These are phyloP conservation scores for Blastocladiella britannica DNA, from an alignment of 192 early-diverging fungal genomes.

Conservation along the genomic window DNA sequence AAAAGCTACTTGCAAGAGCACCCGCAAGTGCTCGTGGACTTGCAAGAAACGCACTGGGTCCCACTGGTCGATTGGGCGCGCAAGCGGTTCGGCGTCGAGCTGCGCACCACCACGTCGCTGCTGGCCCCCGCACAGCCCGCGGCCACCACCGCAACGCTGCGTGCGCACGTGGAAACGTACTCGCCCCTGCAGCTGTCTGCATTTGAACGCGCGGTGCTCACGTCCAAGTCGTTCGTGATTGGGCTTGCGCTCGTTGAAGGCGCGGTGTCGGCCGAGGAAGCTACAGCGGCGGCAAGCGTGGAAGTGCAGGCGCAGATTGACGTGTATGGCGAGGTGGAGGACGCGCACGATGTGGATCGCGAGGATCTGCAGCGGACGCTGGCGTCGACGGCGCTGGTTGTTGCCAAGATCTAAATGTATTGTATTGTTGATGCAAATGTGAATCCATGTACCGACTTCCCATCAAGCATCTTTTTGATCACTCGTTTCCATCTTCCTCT, in stretches of 20 bases:
- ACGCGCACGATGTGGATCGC: slow-evolving; percentile 54
- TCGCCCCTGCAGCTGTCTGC: slow-evolving; percentile 51
- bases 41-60: slow-evolving; percentile 60
- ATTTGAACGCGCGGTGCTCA: slow-evolving; percentile 69
- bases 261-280: slow-evolving; percentile 47
- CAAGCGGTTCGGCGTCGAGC: slow-evolving; percentile 34
- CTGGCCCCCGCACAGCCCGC: slow-evolving; percentile 40
- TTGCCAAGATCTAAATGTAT: no score
- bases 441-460: no score
- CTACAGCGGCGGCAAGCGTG: slow-evolving; percentile 53
- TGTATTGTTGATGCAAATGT: no score
- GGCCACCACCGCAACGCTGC: slow-evolving; percentile 32
- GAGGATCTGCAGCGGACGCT: slow-evolving; percentile 24
- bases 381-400: neutral
- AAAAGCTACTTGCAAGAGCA: slow-evolving; percentile 54
- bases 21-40: slow-evolving; percentile 51
- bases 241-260: slow-evolving; percentile 68
- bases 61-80: slow-evolving; percentile 63
- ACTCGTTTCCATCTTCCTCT: no score
- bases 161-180: slow-evolving; percentile 30
- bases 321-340: slow-evolving; percentile 78
- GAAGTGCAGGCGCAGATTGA: slow-evolving; percentile 74
- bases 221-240: slow-evolving; percentile 76
- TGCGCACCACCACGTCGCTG: slow-evolving; percentile 54
- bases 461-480: no score